Evolutionary conservation across 441 rosid species (phyloP), one percentile per base, ranked within the genome.

Genomic region (Populus hybrid): DNA sequence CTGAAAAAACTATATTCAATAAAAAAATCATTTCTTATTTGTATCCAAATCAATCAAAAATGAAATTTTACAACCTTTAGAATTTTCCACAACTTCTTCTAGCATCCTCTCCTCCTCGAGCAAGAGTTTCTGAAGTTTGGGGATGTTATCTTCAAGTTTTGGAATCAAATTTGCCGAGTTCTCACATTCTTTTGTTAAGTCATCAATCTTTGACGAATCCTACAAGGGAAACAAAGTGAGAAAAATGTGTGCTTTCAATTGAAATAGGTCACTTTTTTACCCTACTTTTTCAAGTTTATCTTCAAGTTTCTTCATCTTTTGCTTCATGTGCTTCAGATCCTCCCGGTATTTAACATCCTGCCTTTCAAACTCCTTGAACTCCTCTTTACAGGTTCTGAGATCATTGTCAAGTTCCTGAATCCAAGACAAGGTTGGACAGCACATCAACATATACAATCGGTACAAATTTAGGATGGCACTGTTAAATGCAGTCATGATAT

Each of bases 331-430:
- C 90, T 90, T 94, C 83, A 91, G 77, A 85, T 94, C 97, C 85
- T 95, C 99, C 78, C 97, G 85, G 76, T 91, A 87, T 78, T 95
- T 94, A 81, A 95, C 92, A 82, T 94, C 98, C 81, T 91, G 97
- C 88, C 97, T 90, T 88, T 95, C 97, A 85, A 95, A 95, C 77
- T 95, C 98, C 88, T 91, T 94, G 75, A 95, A 95, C 76, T 90
- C 90, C 77, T 95, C 99, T 87, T 95, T 95, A 81, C 92, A 89
- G 28, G 59, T 85, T 84, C 80, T 82, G 72, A 92, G 93, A 71
- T 85, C 83, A 80, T 85, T 89, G 76, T 90, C 93, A 83, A 95
- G 94, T 81, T 86, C 95, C 99, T 95, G 83, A 81, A 86, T 77
- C 75, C 71, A 79, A 32, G 61, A 81, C 10, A 78, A 66, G 14